These are phyloP conservation scores for Pontederia crassipes DNA, from an alignment of 176 grass and related monocot species.

Conservation along the genomic window DNA sequence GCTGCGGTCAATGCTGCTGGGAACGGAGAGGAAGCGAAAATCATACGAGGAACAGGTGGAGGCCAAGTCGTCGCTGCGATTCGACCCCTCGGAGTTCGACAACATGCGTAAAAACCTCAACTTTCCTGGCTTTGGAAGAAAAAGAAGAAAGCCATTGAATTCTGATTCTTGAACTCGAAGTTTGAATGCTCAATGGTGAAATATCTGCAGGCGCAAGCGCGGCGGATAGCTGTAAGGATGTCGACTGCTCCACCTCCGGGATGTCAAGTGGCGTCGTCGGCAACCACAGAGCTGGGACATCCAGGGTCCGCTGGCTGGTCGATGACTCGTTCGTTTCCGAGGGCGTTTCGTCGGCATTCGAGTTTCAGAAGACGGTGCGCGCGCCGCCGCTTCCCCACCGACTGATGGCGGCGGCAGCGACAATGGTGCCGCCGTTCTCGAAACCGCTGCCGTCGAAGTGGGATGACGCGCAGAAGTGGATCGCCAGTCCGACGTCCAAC, in stretches of 20 bases:
- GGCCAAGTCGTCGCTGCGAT: conserved; percentile 43
- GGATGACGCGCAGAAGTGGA: conserved; percentile 94
- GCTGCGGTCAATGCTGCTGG: conserved; percentile 76
- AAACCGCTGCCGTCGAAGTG: conserved; percentile 78
- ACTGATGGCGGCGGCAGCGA: conserved; percentile 2
- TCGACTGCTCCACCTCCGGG: conserved; percentile 60
- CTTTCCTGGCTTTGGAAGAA: not conserved
- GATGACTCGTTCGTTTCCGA: conserved; percentile 67
- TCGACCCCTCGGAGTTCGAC: conserved; percentile 28
- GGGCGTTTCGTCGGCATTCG: conserved; percentile 66
- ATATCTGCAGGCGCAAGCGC: conserved; percentile 22
- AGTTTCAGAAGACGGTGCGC: conserved; percentile 60
- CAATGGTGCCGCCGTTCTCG: conserved; percentile 42
- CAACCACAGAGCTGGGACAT: conserved; percentile 20
- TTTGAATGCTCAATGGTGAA: not conserved
- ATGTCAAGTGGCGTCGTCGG: not conserved
- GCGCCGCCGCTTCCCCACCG: conserved; percentile 4
- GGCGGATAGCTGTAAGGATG: conserved; percentile 68
- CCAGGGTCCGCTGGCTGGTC: conserved; percentile 31
- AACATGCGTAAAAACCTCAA: conserved; percentile 4
- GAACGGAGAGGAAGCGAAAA: conserved; percentile 61
- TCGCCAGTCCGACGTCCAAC: conserved; percentile 54
- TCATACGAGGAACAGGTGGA: conserved; percentile 39
- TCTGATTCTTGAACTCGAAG: not conserved
- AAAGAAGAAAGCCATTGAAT: too few relatives aligned